Conservation (phyloP, 148 eudicot species). For the Rhododendron henanense region DNA sequence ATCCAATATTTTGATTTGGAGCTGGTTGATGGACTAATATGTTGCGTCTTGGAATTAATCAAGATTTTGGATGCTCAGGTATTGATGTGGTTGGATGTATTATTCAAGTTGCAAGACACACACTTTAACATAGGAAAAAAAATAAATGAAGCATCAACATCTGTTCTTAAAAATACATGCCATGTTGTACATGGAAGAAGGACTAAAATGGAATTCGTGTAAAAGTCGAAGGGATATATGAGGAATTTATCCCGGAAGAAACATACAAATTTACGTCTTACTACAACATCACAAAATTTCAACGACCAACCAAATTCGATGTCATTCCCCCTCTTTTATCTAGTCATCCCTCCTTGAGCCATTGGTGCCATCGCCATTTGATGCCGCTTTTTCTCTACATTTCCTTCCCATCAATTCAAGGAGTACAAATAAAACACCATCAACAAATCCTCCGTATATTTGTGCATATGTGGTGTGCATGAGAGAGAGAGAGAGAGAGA, state of each 20-base stretch:
- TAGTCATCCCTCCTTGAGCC: slow-evolving; percentile 7
- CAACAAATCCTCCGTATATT: not conserved
- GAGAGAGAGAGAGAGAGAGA: not conserved
- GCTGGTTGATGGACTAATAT: no score
- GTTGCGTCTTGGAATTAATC: no score
- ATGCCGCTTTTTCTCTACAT: slow-evolving; percentile 6
- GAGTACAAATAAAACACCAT: not conserved
- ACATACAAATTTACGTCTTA: not conserved
- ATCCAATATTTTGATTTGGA: no score
- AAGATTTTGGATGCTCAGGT: no score
- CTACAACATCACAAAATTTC: not conserved
- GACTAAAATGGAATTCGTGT: not conserved
- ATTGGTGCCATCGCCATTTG: slow-evolving; percentile 8
- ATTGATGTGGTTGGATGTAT: not conserved
- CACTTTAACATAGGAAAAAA: not conserved
- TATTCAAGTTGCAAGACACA: not conserved
- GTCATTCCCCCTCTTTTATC: not conserved
- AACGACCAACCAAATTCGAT: not conserved
- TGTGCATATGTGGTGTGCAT: no score
- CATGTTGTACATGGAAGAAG: no score
- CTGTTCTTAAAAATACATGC: not conserved
- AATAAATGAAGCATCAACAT: not conserved
- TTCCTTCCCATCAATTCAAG: slow-evolving; percentile 17
- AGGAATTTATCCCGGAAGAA: not conserved
- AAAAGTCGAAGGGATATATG: not conserved